Evolutionary conservation across 345 rosid species (phyloP).

Genomic region (Acer negundo): DNA sequence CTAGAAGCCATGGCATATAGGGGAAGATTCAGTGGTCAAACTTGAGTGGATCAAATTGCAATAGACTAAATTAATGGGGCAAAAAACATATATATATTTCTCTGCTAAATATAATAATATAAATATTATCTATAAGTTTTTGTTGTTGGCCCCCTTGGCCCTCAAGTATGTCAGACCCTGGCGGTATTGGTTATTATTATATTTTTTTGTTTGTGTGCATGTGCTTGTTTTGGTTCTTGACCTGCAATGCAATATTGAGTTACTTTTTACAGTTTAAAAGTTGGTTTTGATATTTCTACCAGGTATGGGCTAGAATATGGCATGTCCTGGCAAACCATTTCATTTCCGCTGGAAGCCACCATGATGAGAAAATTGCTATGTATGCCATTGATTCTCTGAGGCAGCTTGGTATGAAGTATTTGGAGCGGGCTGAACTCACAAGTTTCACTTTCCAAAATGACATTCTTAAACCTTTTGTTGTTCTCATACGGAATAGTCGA

Average conservation of each 20-base stretch:
- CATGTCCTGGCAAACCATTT: constrained; percentile 89
- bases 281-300: constrained; percentile 28
- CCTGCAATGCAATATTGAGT: not conserved
- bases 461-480: constrained; percentile 91
- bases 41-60: not conserved
- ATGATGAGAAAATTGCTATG: constrained; percentile 90
- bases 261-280: constrained; percentile 9
- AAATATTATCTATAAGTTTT: not conserved
- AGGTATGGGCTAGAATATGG: constrained; percentile 99
- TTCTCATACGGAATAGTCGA: constrained; percentile 84
- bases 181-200: not conserved
- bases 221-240: not conserved
- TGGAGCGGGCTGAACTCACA: constrained; percentile 89
- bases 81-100: not conserved
- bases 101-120: not conserved
- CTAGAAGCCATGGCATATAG: not conserved
- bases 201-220: not conserved
- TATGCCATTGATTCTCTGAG: constrained; percentile 94
- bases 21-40: not conserved
- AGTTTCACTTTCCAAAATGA: constrained; percentile 95
- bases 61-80: not conserved
- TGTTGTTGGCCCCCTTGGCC: not conserved
- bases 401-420: constrained; percentile 91
- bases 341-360: constrained; percentile 91
- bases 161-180: not conserved